phyloP scores from a whole-genome alignment of 176 grass and related monocot species.

The Eragrostis curvula region DNA sequence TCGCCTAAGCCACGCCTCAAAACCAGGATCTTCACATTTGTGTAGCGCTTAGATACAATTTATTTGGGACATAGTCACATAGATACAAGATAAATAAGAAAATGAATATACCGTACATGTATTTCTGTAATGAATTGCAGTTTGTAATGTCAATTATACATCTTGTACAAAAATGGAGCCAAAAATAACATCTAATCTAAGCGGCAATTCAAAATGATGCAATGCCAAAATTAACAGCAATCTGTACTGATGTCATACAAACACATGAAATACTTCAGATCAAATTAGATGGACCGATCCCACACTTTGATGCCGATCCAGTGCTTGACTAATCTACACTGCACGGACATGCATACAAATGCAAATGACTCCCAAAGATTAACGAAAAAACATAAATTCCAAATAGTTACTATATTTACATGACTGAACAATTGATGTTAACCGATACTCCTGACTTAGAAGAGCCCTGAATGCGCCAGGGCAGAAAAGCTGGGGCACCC shows the following conservation, averaged over 20 bases:
- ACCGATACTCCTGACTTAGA: neutral
- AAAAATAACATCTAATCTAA: neutral
- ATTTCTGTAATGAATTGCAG: neutral
- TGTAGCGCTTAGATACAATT: neutral
- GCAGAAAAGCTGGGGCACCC: neutral
- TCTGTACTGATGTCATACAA: neutral
- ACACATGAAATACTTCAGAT: slow-evolving; percentile 1
- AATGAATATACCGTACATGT: neutral
- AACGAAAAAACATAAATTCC: neutral
- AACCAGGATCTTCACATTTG: neutral
- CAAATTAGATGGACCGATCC: slow-evolving; percentile 6
- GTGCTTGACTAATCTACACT: neutral
- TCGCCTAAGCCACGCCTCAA: too few species aligned
- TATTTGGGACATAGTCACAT: neutral
- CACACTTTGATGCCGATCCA: neutral
- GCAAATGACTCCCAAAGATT: neutral
- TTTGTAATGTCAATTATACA: neutral
- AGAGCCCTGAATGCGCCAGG: neutral
- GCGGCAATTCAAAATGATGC: neutral
- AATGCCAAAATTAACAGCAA: slow-evolving; percentile 6
- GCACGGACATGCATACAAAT: neutral
- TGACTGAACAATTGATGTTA: neutral
- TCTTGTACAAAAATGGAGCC: neutral
- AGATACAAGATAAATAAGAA: neutral
- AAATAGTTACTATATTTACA: neutral